phyloP scores from a whole-genome alignment of 208 protist genomes.

The Trypanosoma vivax region DNA sequence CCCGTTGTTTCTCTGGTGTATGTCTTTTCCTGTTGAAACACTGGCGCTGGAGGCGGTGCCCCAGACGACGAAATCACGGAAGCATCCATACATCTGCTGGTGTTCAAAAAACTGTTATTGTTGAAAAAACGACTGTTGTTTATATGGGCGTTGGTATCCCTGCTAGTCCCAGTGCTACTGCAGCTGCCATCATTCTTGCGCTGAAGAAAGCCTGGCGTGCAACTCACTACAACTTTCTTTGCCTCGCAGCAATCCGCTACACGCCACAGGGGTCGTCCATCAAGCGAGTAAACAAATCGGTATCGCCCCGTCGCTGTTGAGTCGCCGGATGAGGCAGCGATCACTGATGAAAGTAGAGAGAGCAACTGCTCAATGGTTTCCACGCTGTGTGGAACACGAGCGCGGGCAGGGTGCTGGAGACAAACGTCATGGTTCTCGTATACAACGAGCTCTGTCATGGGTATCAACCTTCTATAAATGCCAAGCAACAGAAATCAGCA shows the following conservation, averaged over 20 bases:
- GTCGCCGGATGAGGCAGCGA: constrained; percentile 22
- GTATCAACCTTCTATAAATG: neutral
- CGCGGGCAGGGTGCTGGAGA: constrained; percentile 32
- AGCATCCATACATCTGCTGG: neutral
- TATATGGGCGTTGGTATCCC: no score
- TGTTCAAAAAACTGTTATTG: neutral
- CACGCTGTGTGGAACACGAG: constrained; percentile 29
- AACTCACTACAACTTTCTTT: constrained; percentile 46
- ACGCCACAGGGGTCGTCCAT: constrained; percentile 63
- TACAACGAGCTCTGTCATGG: constrained; percentile 28
- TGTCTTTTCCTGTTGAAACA: neutral
- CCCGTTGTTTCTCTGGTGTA: no score
- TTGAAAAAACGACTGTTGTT: neutral
- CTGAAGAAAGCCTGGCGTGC: constrained; percentile 43
- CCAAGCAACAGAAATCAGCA: neutral
- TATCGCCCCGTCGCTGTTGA: constrained; percentile 26
- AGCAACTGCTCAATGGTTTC: constrained; percentile 67
- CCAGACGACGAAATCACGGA: neutral
- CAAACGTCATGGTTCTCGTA: constrained; percentile 58
- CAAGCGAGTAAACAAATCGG: constrained; percentile 67
- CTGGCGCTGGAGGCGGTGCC: neutral
- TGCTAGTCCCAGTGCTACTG: no score
- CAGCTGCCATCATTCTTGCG: constrained; percentile 10
- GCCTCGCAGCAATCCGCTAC: constrained; percentile 62
- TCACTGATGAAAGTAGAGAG: constrained; percentile 29